Percentiles rank a stretch among this genome's conserved stretches.
phyloP scores from a whole-genome alignment of 73 alveolate species.

The Paraurostyla sp. region DNA sequence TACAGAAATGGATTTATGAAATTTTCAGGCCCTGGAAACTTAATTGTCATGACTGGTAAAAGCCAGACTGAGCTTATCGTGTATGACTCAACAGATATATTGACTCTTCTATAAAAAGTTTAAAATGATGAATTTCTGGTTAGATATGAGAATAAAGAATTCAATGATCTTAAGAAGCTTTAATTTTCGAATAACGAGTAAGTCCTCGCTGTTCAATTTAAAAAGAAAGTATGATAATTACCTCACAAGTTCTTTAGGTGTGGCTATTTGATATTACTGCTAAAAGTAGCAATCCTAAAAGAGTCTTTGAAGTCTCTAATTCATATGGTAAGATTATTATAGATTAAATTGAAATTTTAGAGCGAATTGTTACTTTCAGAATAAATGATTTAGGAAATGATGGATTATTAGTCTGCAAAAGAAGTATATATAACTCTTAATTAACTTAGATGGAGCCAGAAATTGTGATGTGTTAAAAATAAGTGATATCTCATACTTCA shows the following conservation, averaged over 20 bases:
- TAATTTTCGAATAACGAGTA: neutral
- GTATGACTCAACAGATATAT: neutral
- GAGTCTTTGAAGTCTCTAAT: slow-evolving; percentile 25
- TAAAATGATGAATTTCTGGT: neutral
- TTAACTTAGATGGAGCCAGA: neutral
- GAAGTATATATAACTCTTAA: too few species aligned
- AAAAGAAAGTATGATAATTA: neutral
- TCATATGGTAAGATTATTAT: slow-evolving; percentile 4
- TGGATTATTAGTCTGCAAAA: slow-evolving; percentile 6
- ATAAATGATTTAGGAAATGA: slow-evolving; percentile 1
- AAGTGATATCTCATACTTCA: neutral
- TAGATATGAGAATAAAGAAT: neutral
- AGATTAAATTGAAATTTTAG: neutral
- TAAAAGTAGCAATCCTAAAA: neutral
- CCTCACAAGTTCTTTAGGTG: neutral
- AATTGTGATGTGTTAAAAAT: neutral
- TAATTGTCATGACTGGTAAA: neutral
- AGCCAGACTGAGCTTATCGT: neutral
- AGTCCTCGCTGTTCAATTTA: neutral
- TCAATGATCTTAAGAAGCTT: neutral
- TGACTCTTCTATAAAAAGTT: neutral
- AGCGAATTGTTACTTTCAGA: neutral
- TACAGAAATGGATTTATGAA: neutral
- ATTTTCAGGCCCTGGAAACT: neutral
- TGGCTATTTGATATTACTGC: neutral